Conservation (phyloP, 352 stramenopile species). For the Elongisporangium undulatum region DNA sequence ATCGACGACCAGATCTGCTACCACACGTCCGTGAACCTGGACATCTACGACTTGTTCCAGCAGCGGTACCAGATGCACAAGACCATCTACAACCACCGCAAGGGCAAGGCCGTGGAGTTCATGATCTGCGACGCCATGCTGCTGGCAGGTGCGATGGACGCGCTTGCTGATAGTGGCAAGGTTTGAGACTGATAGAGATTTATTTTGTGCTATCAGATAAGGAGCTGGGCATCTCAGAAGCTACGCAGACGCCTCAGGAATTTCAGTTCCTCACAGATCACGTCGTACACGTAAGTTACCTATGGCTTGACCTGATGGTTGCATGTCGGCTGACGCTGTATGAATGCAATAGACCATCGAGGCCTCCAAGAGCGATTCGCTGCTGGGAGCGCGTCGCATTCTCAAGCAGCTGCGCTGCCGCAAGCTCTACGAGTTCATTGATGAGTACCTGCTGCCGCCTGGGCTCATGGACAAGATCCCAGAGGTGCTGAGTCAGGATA, state of each 20-base stretch:
- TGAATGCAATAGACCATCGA: slow-evolving; percentile 51
- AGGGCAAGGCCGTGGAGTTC: slow-evolving; percentile 85
- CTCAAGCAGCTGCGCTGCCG: slow-evolving; percentile 70
- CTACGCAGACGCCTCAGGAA: slow-evolving; percentile 52
- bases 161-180: not conserved
- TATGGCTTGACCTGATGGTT: not conserved
- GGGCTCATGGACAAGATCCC: slow-evolving; percentile 50
- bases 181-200: not conserved
- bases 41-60: slow-evolving; percentile 90
- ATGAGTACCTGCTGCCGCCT: slow-evolving; percentile 66
- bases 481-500: slow-evolving; percentile 45
- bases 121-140: slow-evolving; percentile 90
- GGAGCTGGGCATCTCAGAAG: slow-evolving; percentile 59
- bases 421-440: slow-evolving; percentile 84
- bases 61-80: slow-evolving; percentile 89
- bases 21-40: slow-evolving; percentile 80
- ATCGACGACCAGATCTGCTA: slow-evolving; percentile 89
- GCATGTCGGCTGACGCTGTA: not conserved
- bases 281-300: slow-evolving; percentile 52
- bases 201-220: slow-evolving; percentile 32
- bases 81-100: slow-evolving; percentile 88
- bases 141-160: slow-evolving; percentile 26
- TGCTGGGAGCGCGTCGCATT: slow-evolving; percentile 49
- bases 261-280: slow-evolving; percentile 81
- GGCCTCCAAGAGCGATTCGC: slow-evolving; percentile 46